A percentile compares a stretch with the other conserved stretches of the same genome.
Evolutionary conservation across 75 land plant species (phyloP).

Genomic region (Pseudotsuga menziesii): DNA sequence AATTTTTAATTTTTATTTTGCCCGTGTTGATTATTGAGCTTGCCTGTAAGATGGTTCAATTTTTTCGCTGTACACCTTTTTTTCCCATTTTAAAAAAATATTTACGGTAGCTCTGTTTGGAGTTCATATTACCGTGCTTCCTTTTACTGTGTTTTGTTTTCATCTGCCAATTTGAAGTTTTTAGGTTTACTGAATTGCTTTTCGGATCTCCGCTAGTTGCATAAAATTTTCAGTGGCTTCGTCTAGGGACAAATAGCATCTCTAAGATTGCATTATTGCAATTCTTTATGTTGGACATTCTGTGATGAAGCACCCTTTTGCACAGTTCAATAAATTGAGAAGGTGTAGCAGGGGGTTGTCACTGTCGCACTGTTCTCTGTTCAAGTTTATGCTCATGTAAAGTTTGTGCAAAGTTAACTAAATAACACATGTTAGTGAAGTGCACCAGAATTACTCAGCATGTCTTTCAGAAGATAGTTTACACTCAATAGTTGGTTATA

Average conservation of each 20-base stretch:
- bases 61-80: not conserved
- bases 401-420: not conserved
- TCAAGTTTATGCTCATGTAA: not conserved
- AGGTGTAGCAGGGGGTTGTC: not conserved
- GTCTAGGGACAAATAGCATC: not conserved
- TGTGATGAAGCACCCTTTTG: not conserved
- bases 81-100: no score
- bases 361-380: not conserved
- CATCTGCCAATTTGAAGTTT: not conserved
- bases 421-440: no score
- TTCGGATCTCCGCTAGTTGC: not conserved
- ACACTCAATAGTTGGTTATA: no score
- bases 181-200: not conserved
- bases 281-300: not conserved
- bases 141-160: not conserved
- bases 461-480: no score
- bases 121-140: not conserved
- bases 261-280: no score
- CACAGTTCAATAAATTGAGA: not conserved
- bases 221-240: not conserved
- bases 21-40: no score
- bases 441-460: no score
- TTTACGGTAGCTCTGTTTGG: no score
- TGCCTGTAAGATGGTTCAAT: not conserved
- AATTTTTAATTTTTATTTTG: no score